Conservation (phyloP, 2,329 filamentous ascomycete species). For the Cladosporium sp. region DNA sequence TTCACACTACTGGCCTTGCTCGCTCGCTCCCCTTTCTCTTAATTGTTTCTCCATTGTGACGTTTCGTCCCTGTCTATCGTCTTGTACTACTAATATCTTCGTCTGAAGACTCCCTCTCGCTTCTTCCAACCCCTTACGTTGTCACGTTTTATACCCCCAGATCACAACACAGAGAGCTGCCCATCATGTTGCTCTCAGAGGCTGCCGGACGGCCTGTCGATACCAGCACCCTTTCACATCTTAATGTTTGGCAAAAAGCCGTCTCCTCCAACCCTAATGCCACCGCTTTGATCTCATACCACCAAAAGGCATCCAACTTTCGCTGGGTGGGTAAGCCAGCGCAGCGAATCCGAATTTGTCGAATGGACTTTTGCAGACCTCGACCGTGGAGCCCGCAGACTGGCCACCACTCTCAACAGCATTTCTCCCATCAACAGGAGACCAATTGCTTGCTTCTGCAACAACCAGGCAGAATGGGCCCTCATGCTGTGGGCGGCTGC, state of each 20-base stretch:
- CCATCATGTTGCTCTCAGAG: slow-evolving; percentile 20
- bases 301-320: slow-evolving; percentile 26
- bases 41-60: slow-evolving; percentile 8
- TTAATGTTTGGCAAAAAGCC: slow-evolving; percentile 29
- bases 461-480: slow-evolving; percentile 33
- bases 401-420: slow-evolving; percentile 28
- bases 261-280: slow-evolving; percentile 27
- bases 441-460: slow-evolving; percentile 28
- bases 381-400: slow-evolving; percentile 28
- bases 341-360: slow-evolving; percentile 23
- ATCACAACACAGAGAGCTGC: not conserved
- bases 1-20: not conserved
- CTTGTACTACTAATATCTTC: slow-evolving; percentile 10
- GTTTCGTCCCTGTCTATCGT: slow-evolving; percentile 10
- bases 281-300: slow-evolving; percentile 28
- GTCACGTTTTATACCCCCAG: not conserved
- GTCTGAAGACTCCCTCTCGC: not conserved
- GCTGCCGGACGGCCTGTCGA: slow-evolving; percentile 25
- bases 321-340: slow-evolving; percentile 29
- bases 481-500: slow-evolving; percentile 31
- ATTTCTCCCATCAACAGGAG: slow-evolving; percentile 28
- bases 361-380: slow-evolving; percentile 31
- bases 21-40: not conserved
- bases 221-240: slow-evolving; percentile 25
- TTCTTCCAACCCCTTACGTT: not conserved